A percentile compares a stretch with the other conserved stretches of the same genome.
These are phyloP conservation scores for Ceratobasidium papillatum DNA, from an alignment of 1,284 basidiomycete genomes.

Conservation along the genomic window DNA sequence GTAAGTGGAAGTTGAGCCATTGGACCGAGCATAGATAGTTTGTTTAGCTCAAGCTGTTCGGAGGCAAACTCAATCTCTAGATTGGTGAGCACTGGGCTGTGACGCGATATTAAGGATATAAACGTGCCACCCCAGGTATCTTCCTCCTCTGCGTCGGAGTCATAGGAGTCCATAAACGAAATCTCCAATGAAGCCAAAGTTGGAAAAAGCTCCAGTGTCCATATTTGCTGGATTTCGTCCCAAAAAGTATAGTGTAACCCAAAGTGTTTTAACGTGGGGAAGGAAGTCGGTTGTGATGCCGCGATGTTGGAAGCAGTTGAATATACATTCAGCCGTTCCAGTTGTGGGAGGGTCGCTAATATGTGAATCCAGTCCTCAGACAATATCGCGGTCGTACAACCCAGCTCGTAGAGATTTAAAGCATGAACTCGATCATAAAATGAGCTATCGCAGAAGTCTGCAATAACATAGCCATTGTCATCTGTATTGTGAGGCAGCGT, in stretches of 20 bases:
- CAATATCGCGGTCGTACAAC: constrained; percentile 8
- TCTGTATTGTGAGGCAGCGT: not conserved
- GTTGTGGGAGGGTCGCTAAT: not conserved
- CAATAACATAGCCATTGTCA: not conserved
- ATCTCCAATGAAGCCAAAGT: not conserved
- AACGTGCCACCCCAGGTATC: not conserved
- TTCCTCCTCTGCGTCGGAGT: not conserved
- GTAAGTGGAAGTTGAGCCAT: not conserved
- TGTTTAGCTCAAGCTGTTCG: not conserved
- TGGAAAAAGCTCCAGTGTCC: not conserved
- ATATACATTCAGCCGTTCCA: constrained; percentile 5
- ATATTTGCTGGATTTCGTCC: not conserved
- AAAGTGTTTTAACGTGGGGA: not conserved
- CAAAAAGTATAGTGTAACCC: not conserved
- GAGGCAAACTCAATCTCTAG: not conserved
- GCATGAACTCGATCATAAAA: not conserved
- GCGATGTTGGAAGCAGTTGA: not conserved
- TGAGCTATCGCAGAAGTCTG: not conserved
- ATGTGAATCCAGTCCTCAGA: not conserved
- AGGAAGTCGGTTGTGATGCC: not conserved
- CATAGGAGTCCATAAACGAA: not conserved
- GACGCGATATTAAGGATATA: not conserved
- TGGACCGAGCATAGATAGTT: not conserved
- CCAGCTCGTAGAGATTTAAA: not conserved
- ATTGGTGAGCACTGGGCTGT: not conserved